phyloP scores from a whole-genome alignment of 2,329 filamentous ascomycete species.

The Chaetomium strumarium region DNA sequence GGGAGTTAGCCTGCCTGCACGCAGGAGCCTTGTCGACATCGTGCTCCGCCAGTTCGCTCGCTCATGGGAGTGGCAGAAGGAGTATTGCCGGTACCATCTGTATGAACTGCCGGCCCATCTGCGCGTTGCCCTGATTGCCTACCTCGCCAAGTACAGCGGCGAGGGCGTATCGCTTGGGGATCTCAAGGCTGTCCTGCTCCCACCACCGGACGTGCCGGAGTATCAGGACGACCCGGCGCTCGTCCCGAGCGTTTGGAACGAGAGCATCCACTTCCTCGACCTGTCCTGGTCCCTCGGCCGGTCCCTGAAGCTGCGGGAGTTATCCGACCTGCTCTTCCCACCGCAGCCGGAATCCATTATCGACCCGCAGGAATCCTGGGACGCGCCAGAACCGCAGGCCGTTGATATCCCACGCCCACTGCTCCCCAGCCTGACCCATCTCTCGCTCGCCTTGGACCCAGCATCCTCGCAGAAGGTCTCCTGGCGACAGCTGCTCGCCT shows the following conservation, averaged over 20 bases:
- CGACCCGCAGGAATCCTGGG: constrained; percentile 48
- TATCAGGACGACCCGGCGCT: constrained; percentile 23
- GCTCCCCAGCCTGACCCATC: constrained; percentile 53
- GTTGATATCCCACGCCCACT: constrained; percentile 33
- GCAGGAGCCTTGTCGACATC: constrained; percentile 46
- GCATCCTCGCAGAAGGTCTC: constrained; percentile 32
- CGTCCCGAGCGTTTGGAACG: constrained; percentile 33
- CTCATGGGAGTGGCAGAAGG: constrained; percentile 50
- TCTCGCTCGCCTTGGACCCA: constrained; percentile 47
- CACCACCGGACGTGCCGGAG: constrained; percentile 24
- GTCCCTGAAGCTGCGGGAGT: constrained; percentile 46
- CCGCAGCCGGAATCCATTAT: constrained; percentile 12
- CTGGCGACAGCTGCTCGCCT: constrained; percentile 52
- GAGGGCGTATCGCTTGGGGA: constrained; percentile 46
- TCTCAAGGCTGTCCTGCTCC: constrained; percentile 41
- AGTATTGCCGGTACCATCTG: constrained; percentile 53
- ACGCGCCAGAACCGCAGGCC: constrained; percentile 31
- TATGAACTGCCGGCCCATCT: constrained; percentile 49
- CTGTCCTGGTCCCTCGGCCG: constrained; percentile 47
- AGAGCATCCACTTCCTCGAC: constrained; percentile 48
- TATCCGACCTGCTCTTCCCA: constrained; percentile 46
- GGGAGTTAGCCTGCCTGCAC: constrained; percentile 38
- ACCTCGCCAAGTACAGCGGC: constrained; percentile 40
- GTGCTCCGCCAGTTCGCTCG: constrained; percentile 44
- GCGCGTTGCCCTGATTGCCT: constrained; percentile 46